phyloP scores from a whole-genome alignment of 495 filamentous ascomycete genomes.

The Cercophora samala region DNA sequence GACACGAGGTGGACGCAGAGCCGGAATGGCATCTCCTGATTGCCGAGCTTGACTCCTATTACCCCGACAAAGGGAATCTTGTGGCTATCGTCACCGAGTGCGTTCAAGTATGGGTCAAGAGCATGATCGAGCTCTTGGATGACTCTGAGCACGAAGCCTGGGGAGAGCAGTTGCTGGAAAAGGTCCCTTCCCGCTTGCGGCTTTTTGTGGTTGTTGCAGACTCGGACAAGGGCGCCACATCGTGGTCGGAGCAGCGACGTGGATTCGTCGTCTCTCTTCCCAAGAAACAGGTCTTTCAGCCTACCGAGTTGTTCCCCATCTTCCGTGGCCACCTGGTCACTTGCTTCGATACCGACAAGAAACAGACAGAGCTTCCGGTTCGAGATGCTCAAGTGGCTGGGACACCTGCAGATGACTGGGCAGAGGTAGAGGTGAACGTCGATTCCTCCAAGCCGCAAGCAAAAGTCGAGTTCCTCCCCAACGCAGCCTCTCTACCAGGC shows the following conservation, averaged over 20 bases:
- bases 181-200: constrained; percentile 20
- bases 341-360: constrained; percentile 25
- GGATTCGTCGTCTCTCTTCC: constrained; percentile 36
- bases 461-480: constrained; percentile 32
- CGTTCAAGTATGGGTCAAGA: constrained; percentile 29
- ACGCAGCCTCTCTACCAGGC: constrained; percentile 28
- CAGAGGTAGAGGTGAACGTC: constrained; percentile 30
- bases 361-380: neutral
- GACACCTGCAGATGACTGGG: constrained; percentile 32
- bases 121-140: constrained; percentile 36
- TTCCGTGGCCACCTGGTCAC: constrained; percentile 29
- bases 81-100: constrained; percentile 27
- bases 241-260: constrained; percentile 25
- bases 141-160: constrained; percentile 30
- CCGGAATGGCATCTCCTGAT: constrained; percentile 38
- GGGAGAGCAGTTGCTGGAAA: constrained; percentile 32
- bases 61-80: constrained; percentile 34
- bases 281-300: constrained; percentile 23
- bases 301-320: constrained; percentile 27
- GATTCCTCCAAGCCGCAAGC: constrained; percentile 21
- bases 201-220: constrained; percentile 33
- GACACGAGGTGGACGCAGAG: constrained; percentile 31
- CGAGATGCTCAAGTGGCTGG: neutral
- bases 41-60: constrained; percentile 28
- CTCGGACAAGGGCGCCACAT: constrained; percentile 15